Base-by-base conservation (phyloP, 2,329 filamentous ascomycete species). In the Diaporthe ilicicola region DNA sequence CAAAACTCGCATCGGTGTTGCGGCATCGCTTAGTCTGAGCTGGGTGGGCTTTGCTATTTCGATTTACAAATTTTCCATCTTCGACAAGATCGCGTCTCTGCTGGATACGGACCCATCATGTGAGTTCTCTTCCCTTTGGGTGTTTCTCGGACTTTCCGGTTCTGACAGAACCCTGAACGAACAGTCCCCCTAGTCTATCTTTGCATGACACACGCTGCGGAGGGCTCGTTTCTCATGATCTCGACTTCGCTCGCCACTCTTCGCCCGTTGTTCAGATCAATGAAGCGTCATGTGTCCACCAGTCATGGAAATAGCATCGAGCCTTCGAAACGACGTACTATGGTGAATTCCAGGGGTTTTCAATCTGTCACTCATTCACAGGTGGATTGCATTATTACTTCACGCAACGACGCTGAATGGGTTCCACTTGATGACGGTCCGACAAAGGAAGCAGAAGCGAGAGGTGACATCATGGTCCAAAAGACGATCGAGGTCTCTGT, bases 41-140 rank as follows among this genome's bases (percentile, higher is more conserved):
- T 70, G 72, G 12, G 68, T 78, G 1, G 78, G 77, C 10, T 78
- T 75, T 37, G 73, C 77, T 3, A 76, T 75, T 15, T 79, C 78
- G 7, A 73, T 79, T 15, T 76, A 78, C 55, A 79, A 79, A 61
- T 69, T 79, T 62, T 56, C 74, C 37, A 75, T 77, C 17, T 76
- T 79, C 34, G 73, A 73, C 24, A 48, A 74, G 34, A 69, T 77
- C 13, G 78, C 76, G 13, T 66, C 65, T 3, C 73, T 78, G 22
- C 70, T 76, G 32, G 68, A 37, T 15, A 72, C 70, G 19, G 77
- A 79, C 70, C 77, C 76, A 37, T 78, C 77, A 0, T 78, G 77
- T 78, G 44, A 78, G 77, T 74, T 64, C 9, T 22, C 0, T 71
- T 32, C 70, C 75, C 19, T 64, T 76, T 1, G 74, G 73, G 17